Percentiles rank a stretch among this genome's conserved stretches.
Evolutionary conservation across 169 alveolate species (phyloP).

Genomic region (Eimeria necatrix): DNA sequence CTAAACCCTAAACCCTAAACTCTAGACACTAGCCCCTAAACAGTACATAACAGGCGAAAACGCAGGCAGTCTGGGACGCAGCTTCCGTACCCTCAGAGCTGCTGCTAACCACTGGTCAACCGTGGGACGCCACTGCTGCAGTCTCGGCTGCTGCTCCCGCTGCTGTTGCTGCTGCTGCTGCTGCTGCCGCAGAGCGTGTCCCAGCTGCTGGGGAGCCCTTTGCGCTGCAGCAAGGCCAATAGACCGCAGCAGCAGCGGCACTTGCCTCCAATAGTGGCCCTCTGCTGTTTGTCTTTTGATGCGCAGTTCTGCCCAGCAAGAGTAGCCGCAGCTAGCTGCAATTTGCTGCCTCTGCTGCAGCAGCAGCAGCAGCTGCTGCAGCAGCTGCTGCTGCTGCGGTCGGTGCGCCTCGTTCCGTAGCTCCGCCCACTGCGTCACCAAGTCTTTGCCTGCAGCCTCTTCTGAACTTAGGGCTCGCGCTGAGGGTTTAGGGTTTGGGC

Average conservation of each 20-base stretch:
- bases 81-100: not conserved
- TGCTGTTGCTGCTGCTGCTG: constrained; percentile 19
- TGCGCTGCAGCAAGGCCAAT: not conserved
- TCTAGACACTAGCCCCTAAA: not conserved
- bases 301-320: not conserved
- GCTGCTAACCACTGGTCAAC: constrained; percentile 36
- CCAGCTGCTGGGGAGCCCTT: not conserved
- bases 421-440: not conserved
- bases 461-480: no score
- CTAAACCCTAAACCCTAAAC: not conserved
- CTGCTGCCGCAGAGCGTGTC: not conserved
- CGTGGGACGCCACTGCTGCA: not conserved
- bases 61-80: not conserved
- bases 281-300: not conserved
- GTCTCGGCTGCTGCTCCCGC: not conserved
- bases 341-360: not conserved
- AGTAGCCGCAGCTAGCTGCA: not conserved
- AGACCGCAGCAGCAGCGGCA: not conserved
- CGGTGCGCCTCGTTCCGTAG: not conserved
- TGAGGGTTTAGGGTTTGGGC: no score
- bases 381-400: not conserved
- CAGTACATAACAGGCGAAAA: not conserved
- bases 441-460: not conserved
- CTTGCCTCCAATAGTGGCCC: not conserved
- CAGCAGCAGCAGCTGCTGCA: constrained; percentile 3